Evolutionary conservation across 768 basidiomycete species (phyloP), one percentile per base, ranked within the genome.

Genomic region (Rossbeevera mucosa): DNA sequence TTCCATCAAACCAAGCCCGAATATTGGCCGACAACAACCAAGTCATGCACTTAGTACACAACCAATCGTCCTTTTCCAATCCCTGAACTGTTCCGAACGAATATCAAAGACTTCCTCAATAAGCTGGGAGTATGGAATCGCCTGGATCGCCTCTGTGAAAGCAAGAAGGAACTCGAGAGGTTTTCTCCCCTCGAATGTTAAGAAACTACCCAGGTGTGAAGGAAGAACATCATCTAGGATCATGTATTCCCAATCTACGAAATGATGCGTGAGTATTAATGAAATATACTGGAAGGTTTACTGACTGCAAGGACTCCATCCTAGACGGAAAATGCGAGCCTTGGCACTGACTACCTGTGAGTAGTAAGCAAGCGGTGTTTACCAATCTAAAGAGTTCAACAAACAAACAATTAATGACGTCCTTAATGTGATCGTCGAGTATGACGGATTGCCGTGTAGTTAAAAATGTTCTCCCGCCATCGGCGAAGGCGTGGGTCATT

Each of bases 1-100:
- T 44, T n/a, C 16, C 16, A 7, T 54, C 42, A n/a, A 58, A 62
- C 60, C 60, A 61, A 16, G 41, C 25, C 13, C 44, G 52, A 20
- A 59, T 13, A 9, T 38, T 50, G 16, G 51, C 53, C 28, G 51
- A 55, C 25, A 62, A 29, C 25, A 73, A 40, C 45, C 53, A 52
- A 4, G 33, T 46, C 46, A 73, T 60, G 49, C 71, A 72, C 1
- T 46, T 20, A 51, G 57, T 53, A 53, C 72, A 73, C n/a, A 71
- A 16, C 60, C 67, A 67, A 25, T 70, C 65, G 16, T 59, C 57
- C 38, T 62, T 64, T 59, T 44, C 72, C 69, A 71, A 48, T 59
- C 12, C 30, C n/a, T 47, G 56, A 65, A 65, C 16, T 5, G 18
- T n/a, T 43, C 40, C 11, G 55, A 64, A 22, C 56, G 50, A 30